Conservation (phyloP, 306 rosid species). For the Sophora flavescens region DNA sequence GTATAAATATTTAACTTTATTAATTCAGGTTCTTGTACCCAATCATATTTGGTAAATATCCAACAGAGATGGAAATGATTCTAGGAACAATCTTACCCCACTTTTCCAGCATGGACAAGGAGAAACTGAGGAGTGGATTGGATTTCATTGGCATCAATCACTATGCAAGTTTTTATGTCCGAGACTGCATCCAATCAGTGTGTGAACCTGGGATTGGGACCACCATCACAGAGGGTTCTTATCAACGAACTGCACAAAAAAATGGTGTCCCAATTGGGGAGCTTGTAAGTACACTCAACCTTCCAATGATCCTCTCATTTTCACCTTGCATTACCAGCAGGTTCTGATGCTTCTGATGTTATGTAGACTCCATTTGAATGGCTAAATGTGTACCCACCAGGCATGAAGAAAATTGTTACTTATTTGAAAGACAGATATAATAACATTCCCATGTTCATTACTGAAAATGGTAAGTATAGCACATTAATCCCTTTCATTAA, state of each 20-base stretch:
- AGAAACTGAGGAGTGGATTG: constrained; percentile 55
- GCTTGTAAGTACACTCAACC: constrained; percentile 51
- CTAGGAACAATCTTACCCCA: constrained; percentile 57
- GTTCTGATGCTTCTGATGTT: constrained; percentile 25
- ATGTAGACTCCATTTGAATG: constrained; percentile 60
- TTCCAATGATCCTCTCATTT: not conserved
- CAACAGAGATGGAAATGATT: constrained; percentile 64
- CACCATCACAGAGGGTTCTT: constrained; percentile 65
- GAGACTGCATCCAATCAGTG: constrained; percentile 63
- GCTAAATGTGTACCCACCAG: constrained; percentile 67
- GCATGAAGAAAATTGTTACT: constrained; percentile 63
- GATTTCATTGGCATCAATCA: constrained; percentile 86
- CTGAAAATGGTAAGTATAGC: constrained; percentile 72
- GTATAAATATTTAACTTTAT: not conserved
- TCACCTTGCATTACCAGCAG: not conserved
- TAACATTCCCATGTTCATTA: constrained; percentile 66
- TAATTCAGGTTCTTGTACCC: constrained; percentile 75
- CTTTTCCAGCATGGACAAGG: constrained; percentile 58
- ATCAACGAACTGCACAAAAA: constrained; percentile 44
- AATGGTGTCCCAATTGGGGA: constrained; percentile 65
- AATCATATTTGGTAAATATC: constrained; percentile 67
- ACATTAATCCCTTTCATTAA: not conserved
- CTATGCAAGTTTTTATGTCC: constrained; percentile 64
- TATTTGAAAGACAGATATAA: constrained; percentile 72
- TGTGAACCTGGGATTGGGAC: constrained; percentile 62